Base-by-base conservation (phyloP, 2,329 filamentous ascomycete species). In the Truncatella angustata region DNA sequence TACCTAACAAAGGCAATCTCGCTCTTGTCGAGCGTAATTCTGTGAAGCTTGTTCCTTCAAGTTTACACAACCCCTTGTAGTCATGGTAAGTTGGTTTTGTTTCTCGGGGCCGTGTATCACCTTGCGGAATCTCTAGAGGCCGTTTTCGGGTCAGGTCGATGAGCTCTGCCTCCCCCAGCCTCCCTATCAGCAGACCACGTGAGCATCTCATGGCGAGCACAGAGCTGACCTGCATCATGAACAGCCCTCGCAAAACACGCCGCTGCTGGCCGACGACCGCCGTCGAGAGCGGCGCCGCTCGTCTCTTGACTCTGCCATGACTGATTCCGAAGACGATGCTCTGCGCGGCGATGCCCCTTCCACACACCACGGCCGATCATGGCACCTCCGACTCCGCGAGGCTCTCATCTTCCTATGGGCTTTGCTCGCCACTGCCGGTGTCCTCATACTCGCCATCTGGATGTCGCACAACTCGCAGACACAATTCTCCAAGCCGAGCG, bases 391-490 rank as follows among this genome's bases (percentile, higher is more conserved):
- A 68, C 68, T 81, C 51, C 83, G 88, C 56, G 90, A 97, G 66
- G 70, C 89, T 49, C 81, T 86, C 21, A 73, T 96, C 56, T 92
- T 96, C 66, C 72, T 81, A 45, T 96, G 92, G 91, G 91, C 91
- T 4, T 70, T 94, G 14, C 61, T 93, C 21, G 91, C 91, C 16
- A 96, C 91, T 0, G 82, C 86, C 5, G 81, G 82, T 42, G 85
- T 96, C 48, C 84, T 96, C 59, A 74, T 96, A 28, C 78, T 96
- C 18, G 89, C 89, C 3, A 88, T 94, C n/a, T 78, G 77, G 72
- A 72, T 89, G 14, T 88, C 90, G 65, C 90, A 96, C 69, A 80
- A 84, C 61, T 77, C 84, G 56, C 74, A 79, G 51, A 78, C 76
- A 10, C 60, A 67, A 36, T 63, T 57, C 52, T 51, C 57, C 40